Conservation (phyloP, 164 flowering plant genomes). For the Vitis riparia region DNA sequence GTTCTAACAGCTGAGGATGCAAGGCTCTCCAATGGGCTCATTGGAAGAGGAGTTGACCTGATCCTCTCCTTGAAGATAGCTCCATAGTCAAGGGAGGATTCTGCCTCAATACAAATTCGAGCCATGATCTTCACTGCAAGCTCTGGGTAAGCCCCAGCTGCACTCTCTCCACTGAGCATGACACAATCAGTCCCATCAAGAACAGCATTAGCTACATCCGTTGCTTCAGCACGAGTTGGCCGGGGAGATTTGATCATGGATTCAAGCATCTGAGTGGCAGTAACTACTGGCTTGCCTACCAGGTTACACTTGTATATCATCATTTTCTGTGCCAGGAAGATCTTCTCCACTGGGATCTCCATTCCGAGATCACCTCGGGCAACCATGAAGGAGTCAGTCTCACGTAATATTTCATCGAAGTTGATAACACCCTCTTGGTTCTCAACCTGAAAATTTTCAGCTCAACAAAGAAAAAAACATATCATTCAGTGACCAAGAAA, state of each 20-base stretch:
- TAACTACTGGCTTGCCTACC: conserved; percentile 82
- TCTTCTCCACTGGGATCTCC: conserved; percentile 93
- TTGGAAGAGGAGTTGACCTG: conserved; percentile 70
- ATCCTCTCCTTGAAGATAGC: conserved; percentile 81
- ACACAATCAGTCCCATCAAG: conserved; percentile 90
- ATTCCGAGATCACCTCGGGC: conserved; percentile 95
- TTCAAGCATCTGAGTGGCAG: conserved; percentile 93
- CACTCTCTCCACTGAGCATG: conserved; percentile 95
- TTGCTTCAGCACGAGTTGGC: conserved; percentile 89
- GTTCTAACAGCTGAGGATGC: conserved; percentile 88
- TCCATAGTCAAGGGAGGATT: conserved; percentile 75
- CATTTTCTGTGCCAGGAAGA: conserved; percentile 89
- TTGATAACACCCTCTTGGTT: conserved; percentile 89
- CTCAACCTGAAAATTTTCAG: conserved; percentile 52
- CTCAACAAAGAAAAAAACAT: too few relatives aligned
- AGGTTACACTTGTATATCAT: conserved; percentile 93
- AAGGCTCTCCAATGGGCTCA: conserved; percentile 87
- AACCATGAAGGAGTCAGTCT: conserved; percentile 90
- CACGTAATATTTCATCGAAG: conserved; percentile 84
- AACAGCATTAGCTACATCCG: conserved; percentile 89
- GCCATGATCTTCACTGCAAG: conserved; percentile 84
- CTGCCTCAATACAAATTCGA: conserved; percentile 75
- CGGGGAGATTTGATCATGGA: conserved; percentile 91
- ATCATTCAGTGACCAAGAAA: too few relatives aligned
- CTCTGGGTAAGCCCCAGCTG: conserved; percentile 88